These are phyloP conservation scores for Colletotrichum sp. DNA, from an alignment of 2,329 filamentous ascomycete genomes.

Conservation along the genomic window DNA sequence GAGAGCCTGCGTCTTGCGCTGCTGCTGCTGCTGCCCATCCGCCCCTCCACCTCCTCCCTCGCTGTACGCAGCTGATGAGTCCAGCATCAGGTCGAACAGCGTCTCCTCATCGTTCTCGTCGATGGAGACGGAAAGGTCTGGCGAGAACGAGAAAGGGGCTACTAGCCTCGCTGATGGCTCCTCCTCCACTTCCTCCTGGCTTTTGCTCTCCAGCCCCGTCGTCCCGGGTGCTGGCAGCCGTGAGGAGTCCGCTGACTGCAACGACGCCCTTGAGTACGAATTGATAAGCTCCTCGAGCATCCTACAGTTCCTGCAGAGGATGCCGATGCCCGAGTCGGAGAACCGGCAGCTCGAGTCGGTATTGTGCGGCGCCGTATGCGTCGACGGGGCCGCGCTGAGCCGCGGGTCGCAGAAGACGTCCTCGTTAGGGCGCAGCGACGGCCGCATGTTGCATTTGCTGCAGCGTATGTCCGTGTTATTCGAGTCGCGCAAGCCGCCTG, in stretches of 20 bases:
- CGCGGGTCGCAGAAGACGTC: background rate
- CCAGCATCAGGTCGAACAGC: constrained; percentile 12
- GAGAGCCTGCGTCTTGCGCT: background rate
- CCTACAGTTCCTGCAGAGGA: constrained; percentile 8
- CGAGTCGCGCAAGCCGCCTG: background rate
- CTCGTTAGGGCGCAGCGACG: constrained; percentile 2
- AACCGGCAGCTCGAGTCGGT: constrained; percentile 3
- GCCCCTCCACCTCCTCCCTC: constrained; percentile 5
- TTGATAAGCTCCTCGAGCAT: constrained; percentile 18
- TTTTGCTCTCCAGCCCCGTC: background rate
- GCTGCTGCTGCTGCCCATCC: background rate
- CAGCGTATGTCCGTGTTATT: constrained; percentile 8
- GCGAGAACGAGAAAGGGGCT: constrained; percentile 2
- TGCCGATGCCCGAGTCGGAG: constrained; percentile 18
- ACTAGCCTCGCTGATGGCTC: background rate
- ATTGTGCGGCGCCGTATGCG: background rate
- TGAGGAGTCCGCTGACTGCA: background rate
- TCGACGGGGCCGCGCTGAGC: background rate
- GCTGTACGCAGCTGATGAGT: constrained; percentile 3
- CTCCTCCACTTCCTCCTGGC: background rate
- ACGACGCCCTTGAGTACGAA: constrained; percentile 13
- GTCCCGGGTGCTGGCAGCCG: background rate
- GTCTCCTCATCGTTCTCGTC: constrained; percentile 19
- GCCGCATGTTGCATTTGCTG: constrained; percentile 19
- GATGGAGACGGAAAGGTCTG: background rate